phyloP scores from a whole-genome alignment of 345 rosid genomes.

The Salix koriyanagi region DNA sequence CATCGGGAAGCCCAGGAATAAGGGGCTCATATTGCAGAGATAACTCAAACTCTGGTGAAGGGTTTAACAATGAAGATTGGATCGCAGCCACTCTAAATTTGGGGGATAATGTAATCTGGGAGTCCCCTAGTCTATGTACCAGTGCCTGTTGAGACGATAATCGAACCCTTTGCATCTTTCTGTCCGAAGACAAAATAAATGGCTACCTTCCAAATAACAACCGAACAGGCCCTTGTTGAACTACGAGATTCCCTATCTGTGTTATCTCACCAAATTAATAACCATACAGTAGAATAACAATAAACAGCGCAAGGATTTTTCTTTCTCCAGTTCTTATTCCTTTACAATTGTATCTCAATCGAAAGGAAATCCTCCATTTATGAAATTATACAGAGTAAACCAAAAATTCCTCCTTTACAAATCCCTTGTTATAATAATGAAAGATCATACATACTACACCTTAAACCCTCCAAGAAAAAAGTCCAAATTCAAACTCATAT shows the following conservation, averaged over 20 bases:
- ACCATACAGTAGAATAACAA: background rate
- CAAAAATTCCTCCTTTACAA: no score
- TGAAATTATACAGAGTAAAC: background rate
- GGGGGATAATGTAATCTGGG: constrained; percentile 79
- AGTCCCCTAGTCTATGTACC: constrained; percentile 84
- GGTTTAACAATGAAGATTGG: constrained; percentile 50
- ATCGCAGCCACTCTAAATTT: constrained; percentile 64
- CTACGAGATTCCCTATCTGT: background rate
- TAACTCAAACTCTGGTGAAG: constrained; percentile 48
- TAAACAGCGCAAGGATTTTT: background rate
- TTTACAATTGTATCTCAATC: background rate
- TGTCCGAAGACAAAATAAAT: background rate
- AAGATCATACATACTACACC: no score
- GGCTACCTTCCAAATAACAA: background rate
- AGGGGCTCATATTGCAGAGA: constrained; percentile 53
- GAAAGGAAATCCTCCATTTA: background rate
- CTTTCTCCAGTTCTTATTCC: background rate
- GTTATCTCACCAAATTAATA: background rate
- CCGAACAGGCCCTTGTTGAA: constrained; percentile 3
- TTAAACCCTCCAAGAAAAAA: no score
- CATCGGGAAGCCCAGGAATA: constrained; percentile 86
- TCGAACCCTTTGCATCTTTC: constrained; percentile 78
- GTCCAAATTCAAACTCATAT: no score
- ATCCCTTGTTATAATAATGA: no score
- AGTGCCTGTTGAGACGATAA: constrained; percentile 70